Base-by-base conservation (phyloP, 2,329 filamentous ascomycete species). In the Ambrosiella xylebori region DNA sequence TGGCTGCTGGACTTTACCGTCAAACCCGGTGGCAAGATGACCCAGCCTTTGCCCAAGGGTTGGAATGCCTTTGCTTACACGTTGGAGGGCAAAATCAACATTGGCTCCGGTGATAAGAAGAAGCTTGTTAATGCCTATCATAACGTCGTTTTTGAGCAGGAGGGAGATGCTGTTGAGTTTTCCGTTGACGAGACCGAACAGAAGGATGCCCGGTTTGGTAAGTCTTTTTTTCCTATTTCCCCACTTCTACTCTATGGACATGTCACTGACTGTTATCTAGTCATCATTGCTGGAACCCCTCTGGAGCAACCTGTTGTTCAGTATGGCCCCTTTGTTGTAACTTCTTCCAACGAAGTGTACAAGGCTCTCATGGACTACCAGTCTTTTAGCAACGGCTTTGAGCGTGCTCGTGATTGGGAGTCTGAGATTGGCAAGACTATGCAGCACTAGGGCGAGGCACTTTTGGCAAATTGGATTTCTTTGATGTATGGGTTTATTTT, bases 61-160 rank as follows among this genome's bases (percentile, higher is more conserved):
- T 97, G 89, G 88, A 96, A 94, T 68, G 82, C 87, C 1, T 97
- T 97, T 66, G 83, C 84, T 13, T 97, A 96, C 69, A 84, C 81
- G 2, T 75, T 97, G n/a, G 76, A 82, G 60, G 91, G 91, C 19
- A 79, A 77, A 7, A 82, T 81, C 1, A 73, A 73, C 64, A 86
- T 85, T 68, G 82, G 76, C 63, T 74, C 69, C 49, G 79, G 74
- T 19, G 69, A 74, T 58, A 70, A 72, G 27, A 73, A 73, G 64
- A 74, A 71, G 56, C 72, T 71, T 1, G 78, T 91, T 12, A 74
- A 75, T 58, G 78, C 86, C 66, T 96, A 82, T 68, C 83, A 96
- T 71, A 96, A 93, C 67, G 86, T 93, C 27, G 87, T 96, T 5
- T 95, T 97, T 66, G 84, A 88, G 65, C 79, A 82, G 63, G 74